Evolutionary conservation across 2,329 filamentous ascomycete species (phyloP).

Genomic region (Pseudonectria buxi): DNA sequence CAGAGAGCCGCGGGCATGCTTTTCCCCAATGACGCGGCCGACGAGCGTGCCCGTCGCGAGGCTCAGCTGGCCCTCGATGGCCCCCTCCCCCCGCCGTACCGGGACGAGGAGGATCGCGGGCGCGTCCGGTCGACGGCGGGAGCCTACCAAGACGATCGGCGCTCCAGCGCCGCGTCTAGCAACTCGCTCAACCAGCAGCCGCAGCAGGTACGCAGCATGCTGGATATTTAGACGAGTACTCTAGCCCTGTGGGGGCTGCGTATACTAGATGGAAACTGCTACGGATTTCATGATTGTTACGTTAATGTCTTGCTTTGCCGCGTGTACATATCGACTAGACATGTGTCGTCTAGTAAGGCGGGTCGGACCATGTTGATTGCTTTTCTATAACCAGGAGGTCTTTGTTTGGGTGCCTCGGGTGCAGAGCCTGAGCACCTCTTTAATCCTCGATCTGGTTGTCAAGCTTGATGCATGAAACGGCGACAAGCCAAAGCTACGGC

Average conservation of each 20-base stretch:
- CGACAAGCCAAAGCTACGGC: too few relatives aligned
- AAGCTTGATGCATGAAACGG: too few relatives aligned
- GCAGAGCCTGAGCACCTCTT: too few relatives aligned
- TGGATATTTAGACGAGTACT: slow-evolving; percentile 39
- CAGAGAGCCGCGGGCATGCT: slow-evolving; percentile 39
- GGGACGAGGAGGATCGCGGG: slow-evolving; percentile 18
- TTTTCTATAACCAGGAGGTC: too few relatives aligned
- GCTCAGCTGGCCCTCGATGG: slow-evolving; percentile 38
- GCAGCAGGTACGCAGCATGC: slow-evolving; percentile 52
- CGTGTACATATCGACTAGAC: too few relatives aligned
- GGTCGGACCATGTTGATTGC: too few relatives aligned
- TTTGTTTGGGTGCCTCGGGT: too few relatives aligned
- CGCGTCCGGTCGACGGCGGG: slow-evolving; percentile 18
- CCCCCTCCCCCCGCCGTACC: slow-evolving; percentile 36
- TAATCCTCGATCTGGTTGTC: too few relatives aligned
- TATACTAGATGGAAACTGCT: too few relatives aligned
- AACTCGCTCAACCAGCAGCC: slow-evolving; percentile 41
- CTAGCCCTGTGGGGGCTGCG: too few relatives aligned
- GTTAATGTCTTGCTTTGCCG: too few relatives aligned
- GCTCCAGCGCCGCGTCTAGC: slow-evolving; percentile 39
- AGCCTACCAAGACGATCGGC: slow-evolving; percentile 31
- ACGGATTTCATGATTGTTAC: slow-evolving; percentile 1
- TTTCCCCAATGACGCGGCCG: slow-evolving; percentile 37
- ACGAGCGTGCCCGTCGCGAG: slow-evolving; percentile 27
- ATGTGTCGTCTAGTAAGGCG: too few relatives aligned